A percentile compares a stretch with the other conserved stretches of the same genome.
Evolutionary conservation across 1,284 basidiomycete genomes (phyloP).

Genomic region (Ceratobasidium sp.): DNA sequence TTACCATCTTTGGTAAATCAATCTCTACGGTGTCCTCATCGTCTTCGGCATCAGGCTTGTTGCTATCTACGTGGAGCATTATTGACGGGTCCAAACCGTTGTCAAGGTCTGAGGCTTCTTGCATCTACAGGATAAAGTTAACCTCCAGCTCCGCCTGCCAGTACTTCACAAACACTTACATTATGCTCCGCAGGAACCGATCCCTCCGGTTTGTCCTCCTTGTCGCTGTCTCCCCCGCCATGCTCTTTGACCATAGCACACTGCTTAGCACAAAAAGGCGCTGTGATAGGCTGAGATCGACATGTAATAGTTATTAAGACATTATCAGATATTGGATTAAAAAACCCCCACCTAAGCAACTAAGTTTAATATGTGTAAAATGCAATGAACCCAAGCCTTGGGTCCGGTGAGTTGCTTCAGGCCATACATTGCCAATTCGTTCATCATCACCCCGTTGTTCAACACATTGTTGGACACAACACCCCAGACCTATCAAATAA

Average conservation of each 20-base stretch:
- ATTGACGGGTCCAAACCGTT: not conserved
- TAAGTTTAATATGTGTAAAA: slow-evolving; percentile 11
- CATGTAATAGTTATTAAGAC: not conserved
- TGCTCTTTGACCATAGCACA: no score
- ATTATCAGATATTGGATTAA: not conserved
- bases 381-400: not conserved
- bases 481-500: slow-evolving; percentile 13
- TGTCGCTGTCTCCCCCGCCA: not conserved
- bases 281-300: not conserved
- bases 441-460: slow-evolving; percentile 14
- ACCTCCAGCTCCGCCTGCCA: no score
- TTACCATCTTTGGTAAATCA: not conserved
- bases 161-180: not conserved
- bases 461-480: not conserved
- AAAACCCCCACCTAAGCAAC: not conserved
- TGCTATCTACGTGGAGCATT: not conserved
- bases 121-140: no score
- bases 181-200: not conserved
- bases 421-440: not conserved
- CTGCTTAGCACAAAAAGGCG: not conserved
- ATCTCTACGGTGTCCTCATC: not conserved
- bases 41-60: not conserved
- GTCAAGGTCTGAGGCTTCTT: not conserved
- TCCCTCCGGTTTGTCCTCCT: not conserved
- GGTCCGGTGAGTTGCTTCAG: not conserved